Evolutionary conservation across 345 rosid species (phyloP).

Genomic region (Syzygium aromaticum): DNA sequence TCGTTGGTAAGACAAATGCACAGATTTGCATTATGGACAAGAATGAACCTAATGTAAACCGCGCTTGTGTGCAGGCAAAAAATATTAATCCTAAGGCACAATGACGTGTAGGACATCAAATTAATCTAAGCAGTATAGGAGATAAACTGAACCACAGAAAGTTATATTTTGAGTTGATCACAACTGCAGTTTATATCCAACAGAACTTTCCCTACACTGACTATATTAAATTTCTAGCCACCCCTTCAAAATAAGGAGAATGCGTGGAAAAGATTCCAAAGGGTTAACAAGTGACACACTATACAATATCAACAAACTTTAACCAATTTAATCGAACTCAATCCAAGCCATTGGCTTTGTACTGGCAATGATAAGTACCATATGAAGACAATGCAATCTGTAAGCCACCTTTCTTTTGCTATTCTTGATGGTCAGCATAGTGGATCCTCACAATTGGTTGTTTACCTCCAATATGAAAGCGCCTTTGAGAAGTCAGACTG

Average conservation of each 20-base stretch:
- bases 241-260: background rate
- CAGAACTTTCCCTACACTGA: background rate
- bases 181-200: background rate
- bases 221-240: background rate
- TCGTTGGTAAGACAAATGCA: background rate
- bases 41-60: background rate
- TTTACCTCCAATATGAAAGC: background rate
- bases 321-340: background rate
- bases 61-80: rapidly evolving
- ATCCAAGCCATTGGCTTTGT: background rate
- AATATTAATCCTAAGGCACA: background rate
- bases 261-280: background rate
- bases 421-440: background rate
- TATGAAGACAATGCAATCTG: background rate
- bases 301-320: background rate
- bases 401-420: background rate
- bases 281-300: background rate
- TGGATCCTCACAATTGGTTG: background rate
- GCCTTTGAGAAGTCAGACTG: background rate
- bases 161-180: background rate
- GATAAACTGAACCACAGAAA: background rate
- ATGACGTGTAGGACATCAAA: background rate
- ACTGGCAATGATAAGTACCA: background rate
- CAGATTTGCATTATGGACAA: background rate
- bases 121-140: background rate